Conservation (phyloP, 2,329 filamentous ascomycete species). For the Lachnellula arida region DNA sequence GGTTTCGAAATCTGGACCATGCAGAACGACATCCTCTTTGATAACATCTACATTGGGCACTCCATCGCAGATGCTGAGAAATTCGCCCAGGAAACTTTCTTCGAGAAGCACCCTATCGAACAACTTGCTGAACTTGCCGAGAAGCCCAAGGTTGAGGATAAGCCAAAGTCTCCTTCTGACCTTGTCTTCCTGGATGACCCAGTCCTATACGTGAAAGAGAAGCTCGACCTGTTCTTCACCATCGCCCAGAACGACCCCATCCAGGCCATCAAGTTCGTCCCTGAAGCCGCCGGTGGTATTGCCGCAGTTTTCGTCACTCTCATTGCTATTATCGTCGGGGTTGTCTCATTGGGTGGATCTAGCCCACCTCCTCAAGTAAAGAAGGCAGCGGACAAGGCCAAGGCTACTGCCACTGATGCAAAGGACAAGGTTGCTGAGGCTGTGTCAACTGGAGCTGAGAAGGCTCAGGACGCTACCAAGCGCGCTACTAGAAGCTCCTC, state of each 20-base stretch:
- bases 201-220: constrained; percentile 82
- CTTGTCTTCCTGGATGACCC: constrained; percentile 91
- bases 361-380: constrained; percentile 68
- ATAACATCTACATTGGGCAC: constrained; percentile 99
- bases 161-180: constrained; percentile 67
- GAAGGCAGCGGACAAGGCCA: constrained; percentile 59
- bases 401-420: constrained; percentile 70
- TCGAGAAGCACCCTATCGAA: constrained; percentile 81
- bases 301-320: constrained; percentile 66
- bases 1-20: constrained; percentile 99
- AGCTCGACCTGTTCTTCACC: constrained; percentile 84
- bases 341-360: constrained; percentile 59
- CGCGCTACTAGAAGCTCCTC: constrained; percentile 29
- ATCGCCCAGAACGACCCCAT: constrained; percentile 77
- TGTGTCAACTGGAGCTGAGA: constrained; percentile 60
- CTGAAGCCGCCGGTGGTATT: constrained; percentile 81
- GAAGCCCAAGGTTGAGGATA: constrained; percentile 66
- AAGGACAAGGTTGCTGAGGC: constrained; percentile 67
- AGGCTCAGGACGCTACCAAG: constrained; percentile 43
- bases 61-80: constrained; percentile 88
- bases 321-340: constrained; percentile 63
- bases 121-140: constrained; percentile 71
- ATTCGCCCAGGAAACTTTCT: constrained; percentile 84
- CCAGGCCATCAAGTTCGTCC: constrained; percentile 80
- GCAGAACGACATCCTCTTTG: constrained; percentile 97